Percentiles rank a stretch among this genome's conserved stretches.
Conservation (phyloP, 2,329 filamentous ascomycete species). For the Lasiodiplodia theobromae region DNA sequence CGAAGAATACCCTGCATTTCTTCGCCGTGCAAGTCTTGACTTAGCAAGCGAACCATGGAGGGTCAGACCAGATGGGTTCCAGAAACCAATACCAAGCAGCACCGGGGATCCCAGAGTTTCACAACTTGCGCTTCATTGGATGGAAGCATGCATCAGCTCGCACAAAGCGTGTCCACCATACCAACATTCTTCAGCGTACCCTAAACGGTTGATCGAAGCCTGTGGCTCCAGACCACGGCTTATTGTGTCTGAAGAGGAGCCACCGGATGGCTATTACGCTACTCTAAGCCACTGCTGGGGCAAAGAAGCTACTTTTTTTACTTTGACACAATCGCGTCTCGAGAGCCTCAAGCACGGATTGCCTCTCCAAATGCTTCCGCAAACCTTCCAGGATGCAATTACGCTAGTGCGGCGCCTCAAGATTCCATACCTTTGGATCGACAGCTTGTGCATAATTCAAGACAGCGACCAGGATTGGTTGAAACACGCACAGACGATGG, state of each 20-base stretch:
- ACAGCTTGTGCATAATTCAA: neutral
- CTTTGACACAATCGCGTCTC: neutral
- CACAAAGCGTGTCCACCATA: fast-evolving
- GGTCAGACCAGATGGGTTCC: too few species aligned
- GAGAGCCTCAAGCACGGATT: neutral
- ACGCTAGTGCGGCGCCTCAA: constrained; percentile 30
- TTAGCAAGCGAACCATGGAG: neutral
- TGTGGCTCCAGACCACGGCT: fast-evolving
- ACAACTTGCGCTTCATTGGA: too few species aligned
- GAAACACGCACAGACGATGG: neutral
- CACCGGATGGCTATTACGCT: neutral
- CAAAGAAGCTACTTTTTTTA: neutral
- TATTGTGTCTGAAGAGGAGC: neutral
- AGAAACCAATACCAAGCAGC: too few species aligned
- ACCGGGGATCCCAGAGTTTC: too few species aligned
- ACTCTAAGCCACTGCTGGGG: neutral
- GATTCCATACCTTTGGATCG: neutral
- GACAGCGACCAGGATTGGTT: neutral
- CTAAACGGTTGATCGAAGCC: neutral
- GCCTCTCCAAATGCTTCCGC: neutral
- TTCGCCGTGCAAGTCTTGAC: too few species aligned
- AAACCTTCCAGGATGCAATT: neutral
- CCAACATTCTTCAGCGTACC: neutral
- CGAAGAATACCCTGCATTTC: too few species aligned
- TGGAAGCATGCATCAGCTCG: neutral